phyloP scores from a whole-genome alignment of 2,329 filamentous ascomycete genomes.

The Colletotrichum sp. region DNA sequence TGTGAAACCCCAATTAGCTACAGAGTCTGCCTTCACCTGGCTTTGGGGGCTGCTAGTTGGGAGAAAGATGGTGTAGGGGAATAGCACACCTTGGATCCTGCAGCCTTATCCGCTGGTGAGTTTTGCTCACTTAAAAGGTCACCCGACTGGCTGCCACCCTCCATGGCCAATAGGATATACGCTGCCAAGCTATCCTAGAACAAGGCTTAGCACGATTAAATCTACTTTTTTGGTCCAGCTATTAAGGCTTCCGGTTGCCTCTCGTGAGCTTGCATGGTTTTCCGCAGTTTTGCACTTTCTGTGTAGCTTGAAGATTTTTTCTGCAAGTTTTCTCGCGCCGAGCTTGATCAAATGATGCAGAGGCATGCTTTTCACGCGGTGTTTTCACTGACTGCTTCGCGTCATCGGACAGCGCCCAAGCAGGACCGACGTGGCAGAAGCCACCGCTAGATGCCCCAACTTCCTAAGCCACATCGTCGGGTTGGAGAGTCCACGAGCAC shows the following conservation, averaged over 20 bases:
- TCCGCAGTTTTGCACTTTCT: neutral
- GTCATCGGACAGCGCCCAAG: neutral
- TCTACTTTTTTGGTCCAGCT: neutral
- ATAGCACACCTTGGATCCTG: neutral
- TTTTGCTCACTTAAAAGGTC: neutral
- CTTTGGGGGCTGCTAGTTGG: neutral
- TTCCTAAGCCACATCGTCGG: neutral
- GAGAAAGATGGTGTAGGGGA: neutral
- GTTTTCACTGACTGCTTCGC: neutral
- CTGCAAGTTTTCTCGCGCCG: neutral
- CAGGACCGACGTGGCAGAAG: neutral
- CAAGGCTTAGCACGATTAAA: neutral
- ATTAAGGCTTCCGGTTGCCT: neutral
- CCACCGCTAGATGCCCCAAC: neutral
- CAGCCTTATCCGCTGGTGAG: neutral
- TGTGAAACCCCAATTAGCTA: neutral
- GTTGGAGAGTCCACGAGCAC: neutral
- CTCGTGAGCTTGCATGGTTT: neutral
- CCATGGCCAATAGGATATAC: fast-evolving
- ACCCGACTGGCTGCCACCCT: neutral
- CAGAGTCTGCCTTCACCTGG: neutral
- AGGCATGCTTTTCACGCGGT: neutral
- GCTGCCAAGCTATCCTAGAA: neutral
- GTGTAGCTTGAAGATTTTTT: neutral
- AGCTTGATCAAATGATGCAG: neutral